Evolutionary conservation across 1,139 yeast species (phyloP).

Genomic region (Candida labiduridarum): DNA sequence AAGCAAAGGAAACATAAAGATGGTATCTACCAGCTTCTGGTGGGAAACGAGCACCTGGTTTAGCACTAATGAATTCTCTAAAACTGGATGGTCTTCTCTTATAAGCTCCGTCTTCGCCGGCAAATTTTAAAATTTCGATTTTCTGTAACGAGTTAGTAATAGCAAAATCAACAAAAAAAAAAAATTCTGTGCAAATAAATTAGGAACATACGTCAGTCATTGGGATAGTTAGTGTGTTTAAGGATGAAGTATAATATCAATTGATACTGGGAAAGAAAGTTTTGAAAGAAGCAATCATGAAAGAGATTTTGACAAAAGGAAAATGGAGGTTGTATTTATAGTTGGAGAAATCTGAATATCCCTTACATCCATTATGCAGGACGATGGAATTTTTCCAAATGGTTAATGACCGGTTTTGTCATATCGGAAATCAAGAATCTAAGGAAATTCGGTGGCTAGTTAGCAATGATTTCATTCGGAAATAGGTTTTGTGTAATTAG

Average conservation of each 20-base stretch:
- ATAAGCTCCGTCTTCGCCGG: constrained; percentile 55
- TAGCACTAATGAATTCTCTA: constrained; percentile 62
- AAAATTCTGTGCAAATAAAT: too few species aligned
- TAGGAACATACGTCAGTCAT: constrained; percentile 15
- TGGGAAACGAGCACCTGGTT: constrained; percentile 61
- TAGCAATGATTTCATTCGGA: background rate
- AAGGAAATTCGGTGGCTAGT: background rate
- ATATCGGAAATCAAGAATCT: background rate
- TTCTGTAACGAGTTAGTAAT: constrained; percentile 5
- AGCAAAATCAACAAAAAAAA: background rate
- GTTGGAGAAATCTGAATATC: background rate
- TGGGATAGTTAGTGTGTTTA: background rate
- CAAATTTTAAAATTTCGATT: constrained; percentile 44
- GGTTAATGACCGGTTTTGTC: background rate
- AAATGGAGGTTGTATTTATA: background rate
- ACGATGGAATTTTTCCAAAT: background rate
- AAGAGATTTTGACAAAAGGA: background rate
- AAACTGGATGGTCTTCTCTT: constrained; percentile 50
- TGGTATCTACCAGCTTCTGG: constrained; percentile 86
- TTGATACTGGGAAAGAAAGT: background rate
- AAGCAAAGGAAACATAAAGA: constrained; percentile 82
- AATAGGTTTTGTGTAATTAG: constrained; percentile 1
- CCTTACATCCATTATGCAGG: constrained; percentile 1
- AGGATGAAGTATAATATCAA: background rate
- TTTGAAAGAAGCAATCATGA: background rate